Evolutionary conservation across 805 yeast genomes (phyloP).

Genomic region (Metschnikowia koreensis): DNA sequence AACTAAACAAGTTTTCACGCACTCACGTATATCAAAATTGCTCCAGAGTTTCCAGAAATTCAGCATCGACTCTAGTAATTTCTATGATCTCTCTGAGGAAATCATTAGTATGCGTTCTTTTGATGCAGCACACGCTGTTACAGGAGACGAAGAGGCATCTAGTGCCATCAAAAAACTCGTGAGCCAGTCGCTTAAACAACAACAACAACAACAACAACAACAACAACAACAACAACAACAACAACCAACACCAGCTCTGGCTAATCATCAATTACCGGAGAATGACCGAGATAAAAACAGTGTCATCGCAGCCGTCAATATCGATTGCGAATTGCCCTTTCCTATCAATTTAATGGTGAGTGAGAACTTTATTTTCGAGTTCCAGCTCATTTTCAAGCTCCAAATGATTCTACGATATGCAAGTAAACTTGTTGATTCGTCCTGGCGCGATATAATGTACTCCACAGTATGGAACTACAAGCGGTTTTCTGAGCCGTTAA

Average conservation of each 20-base stretch:
- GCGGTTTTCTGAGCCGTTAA: constrained; percentile 42
- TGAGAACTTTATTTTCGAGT: constrained; percentile 68
- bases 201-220: not conserved
- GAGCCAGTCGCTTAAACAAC: constrained; percentile 15
- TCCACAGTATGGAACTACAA: constrained; percentile 65
- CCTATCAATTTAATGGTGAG: constrained; percentile 79
- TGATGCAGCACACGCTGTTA: constrained; percentile 50
- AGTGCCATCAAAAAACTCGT: constrained; percentile 16
- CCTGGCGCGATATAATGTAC: constrained; percentile 62
- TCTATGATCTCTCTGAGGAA: constrained; percentile 44
- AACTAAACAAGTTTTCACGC: not conserved
- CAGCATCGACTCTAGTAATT: constrained; percentile 45
- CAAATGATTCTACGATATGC: constrained; percentile 62
- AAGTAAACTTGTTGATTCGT: constrained; percentile 54
- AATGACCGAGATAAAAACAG: not conserved
- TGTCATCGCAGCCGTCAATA: constrained; percentile 50
- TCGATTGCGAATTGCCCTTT: constrained; percentile 71
- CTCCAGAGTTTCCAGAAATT: constrained; percentile 23
- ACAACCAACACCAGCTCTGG: not conserved
- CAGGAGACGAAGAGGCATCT: constrained; percentile 15
- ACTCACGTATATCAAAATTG: not conserved
- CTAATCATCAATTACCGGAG: not conserved
- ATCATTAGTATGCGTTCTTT: constrained; percentile 54
- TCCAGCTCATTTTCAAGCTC: constrained; percentile 76
- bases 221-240: constrained; percentile 3